Evolutionary conservation across 768 basidiomycete species (phyloP).

Genomic region (Serendipita indica): DNA sequence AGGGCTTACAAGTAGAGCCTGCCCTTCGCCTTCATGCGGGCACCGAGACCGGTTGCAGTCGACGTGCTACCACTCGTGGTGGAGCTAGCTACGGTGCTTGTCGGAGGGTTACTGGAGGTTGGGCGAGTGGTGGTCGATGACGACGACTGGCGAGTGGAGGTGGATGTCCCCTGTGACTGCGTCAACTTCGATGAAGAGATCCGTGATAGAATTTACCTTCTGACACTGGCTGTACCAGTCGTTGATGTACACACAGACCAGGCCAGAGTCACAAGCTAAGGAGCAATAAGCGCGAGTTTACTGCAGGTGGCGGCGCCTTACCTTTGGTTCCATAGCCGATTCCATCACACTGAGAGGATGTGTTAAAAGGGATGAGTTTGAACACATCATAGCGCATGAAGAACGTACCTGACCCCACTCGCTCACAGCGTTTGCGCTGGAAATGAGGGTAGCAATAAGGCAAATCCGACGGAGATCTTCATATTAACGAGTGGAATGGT

Average conservation of each 20-base stretch:
- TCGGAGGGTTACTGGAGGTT: background rate
- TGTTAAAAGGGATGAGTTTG: no score
- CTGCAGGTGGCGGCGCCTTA: background rate
- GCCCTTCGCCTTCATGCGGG: background rate
- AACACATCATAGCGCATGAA: no score
- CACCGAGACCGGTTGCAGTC: background rate
- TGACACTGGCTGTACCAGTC: background rate
- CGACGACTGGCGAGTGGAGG: conserved; percentile 14
- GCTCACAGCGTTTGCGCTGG: background rate
- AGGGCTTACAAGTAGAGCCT: background rate
- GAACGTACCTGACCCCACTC: conserved; percentile 6
- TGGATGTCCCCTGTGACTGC: conserved; percentile 14
- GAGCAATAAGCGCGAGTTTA: background rate
- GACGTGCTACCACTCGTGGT: background rate
- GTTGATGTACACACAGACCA: background rate
- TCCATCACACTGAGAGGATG: no score
- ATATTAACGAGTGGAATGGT: background rate
- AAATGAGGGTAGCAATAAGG: background rate
- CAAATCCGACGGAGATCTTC: background rate
- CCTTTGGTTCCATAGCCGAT: background rate
- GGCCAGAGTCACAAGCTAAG: background rate
- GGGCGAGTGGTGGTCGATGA: background rate
- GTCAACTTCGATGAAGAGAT: conserved; percentile 26
- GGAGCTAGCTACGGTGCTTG: background rate
- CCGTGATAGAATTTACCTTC: conserved; percentile 20